Conservation (phyloP, 176 grass and related monocot genomes). For the Microstegium vimineum region DNA sequence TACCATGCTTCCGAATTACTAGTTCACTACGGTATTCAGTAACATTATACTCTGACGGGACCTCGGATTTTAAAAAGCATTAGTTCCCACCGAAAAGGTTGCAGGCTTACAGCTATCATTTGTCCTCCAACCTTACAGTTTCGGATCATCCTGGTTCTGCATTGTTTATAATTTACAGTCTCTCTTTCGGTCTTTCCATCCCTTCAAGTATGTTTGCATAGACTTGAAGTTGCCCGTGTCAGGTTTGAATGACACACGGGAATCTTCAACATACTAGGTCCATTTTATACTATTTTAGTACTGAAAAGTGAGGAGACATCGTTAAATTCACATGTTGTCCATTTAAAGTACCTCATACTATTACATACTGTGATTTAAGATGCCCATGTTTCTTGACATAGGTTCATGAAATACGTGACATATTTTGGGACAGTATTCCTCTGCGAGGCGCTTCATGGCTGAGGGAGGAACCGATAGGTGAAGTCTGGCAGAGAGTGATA, state of each 20-base stretch:
- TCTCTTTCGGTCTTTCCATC: neutral
- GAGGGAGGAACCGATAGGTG: constrained; percentile 59
- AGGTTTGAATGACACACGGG: neutral
- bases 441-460: constrained; percentile 71
- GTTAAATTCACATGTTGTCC: neutral
- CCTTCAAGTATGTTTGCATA: neutral
- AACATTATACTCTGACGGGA: neutral
- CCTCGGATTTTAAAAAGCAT: neutral
- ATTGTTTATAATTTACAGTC: neutral
- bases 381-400: constrained; percentile 24
- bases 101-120: neutral
- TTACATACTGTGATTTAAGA: neutral
- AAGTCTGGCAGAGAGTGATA: constrained; percentile 83
- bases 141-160: neutral
- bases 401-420: constrained; percentile 84
- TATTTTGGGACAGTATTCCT: constrained; percentile 83
- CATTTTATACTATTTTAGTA: constrained; percentile 9
- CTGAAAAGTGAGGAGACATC: neutral
- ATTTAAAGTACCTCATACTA: constrained; percentile 8
- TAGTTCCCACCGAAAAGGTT: neutral
- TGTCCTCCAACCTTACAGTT: neutral
- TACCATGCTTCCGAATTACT: neutral
- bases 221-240: neutral
- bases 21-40: neutral
- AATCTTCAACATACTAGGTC: neutral